Evolutionary conservation across 2,329 filamentous ascomycete species (phyloP), one percentile per base, ranked within the genome.

Genomic region (Trichoderma aggressivum): DNA sequence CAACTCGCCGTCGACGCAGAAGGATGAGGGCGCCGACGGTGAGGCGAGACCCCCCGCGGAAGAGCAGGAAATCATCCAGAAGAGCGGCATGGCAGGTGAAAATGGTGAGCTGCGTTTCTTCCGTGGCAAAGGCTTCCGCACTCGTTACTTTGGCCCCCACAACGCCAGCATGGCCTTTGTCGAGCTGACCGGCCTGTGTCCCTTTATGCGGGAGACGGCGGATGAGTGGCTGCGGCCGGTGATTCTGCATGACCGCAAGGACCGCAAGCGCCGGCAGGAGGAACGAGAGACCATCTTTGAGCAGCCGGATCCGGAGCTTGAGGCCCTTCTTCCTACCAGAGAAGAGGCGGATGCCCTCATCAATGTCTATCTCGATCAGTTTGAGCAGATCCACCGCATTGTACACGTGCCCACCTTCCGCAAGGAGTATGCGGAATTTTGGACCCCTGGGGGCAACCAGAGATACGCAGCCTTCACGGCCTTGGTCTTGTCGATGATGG

Each of bases 201-300:
- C 86, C 16, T 89, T 89, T 71, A 89, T 90, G 88, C 86, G 85
- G 74, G 87, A 89, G 79, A 89, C 87, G 1, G 87, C 87, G 11
- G 86, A 89, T 67, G 86, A 89, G 76, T 89, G 87, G 86, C 82
- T 90, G 69, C 84, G 85, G 65, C 87, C 88, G 8, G 84, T 89
- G 58, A 86, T 87, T 47, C 82, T 88, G 30, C 85, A 87, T 73
- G 81, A 84, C 55, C 82, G 82, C 74, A 89, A 89, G 79, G 87
- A 89, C 74, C 85, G 87, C 63, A 83, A 83, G 75, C 85, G 85
- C 74, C 83, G 86, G 61, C 84, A 84, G 72, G 82, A 85, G 74
- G 85, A 88, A 47, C 84, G 87, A 11, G 86, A 89, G 72, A 82
- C 80, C 74, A 79, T 81, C 69, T 87, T 85, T 68, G 78, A 80